A percentile compares a stretch with the other conserved stretches of the same genome.
Evolutionary conservation across 1,139 yeast genomes (phyloP).

Genomic region (Zygoascus sp.): DNA sequence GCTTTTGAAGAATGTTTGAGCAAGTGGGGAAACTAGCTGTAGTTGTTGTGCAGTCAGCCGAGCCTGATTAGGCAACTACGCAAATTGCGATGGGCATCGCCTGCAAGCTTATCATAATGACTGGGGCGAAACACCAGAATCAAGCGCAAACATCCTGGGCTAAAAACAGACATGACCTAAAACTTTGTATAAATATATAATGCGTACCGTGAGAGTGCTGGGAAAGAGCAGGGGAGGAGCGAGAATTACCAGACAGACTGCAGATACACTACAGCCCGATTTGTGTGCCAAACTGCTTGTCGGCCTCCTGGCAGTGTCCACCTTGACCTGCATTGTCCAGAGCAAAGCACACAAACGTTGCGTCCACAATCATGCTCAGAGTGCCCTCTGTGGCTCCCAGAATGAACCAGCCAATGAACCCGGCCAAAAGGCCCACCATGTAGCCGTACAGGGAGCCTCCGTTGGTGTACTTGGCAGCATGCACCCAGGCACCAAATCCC

Average conservation of each 20-base stretch:
- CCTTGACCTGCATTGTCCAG: slow-evolving; percentile 33
- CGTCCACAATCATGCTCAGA: slow-evolving; percentile 39
- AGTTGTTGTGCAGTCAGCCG: neutral
- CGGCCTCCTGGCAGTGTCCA: slow-evolving; percentile 37
- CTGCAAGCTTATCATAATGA: neutral
- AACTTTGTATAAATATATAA: neutral
- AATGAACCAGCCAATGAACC: slow-evolving; percentile 41
- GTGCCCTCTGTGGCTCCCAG: slow-evolving; percentile 43
- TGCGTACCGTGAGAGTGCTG: no score
- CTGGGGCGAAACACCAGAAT: no score
- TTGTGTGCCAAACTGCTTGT: slow-evolving; percentile 27
- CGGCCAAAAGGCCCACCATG: slow-evolving; percentile 38
- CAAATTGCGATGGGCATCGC: neutral
- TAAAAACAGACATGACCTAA: no score
- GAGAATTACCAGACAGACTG: no score
- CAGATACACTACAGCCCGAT: neutral
- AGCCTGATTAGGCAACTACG: neutral
- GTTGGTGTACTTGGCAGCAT: slow-evolving; percentile 34
- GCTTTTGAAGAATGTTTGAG: no score
- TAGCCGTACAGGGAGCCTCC: slow-evolving; percentile 39
- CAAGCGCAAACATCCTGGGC: no score
- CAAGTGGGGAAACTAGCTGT: no score
- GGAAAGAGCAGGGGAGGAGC: no score
- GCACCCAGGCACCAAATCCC: slow-evolving; percentile 41
- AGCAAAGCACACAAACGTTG: slow-evolving; percentile 36